Evolutionary conservation across 208 protist species (phyloP).

Genomic region (Leishmania arabica): DNA sequence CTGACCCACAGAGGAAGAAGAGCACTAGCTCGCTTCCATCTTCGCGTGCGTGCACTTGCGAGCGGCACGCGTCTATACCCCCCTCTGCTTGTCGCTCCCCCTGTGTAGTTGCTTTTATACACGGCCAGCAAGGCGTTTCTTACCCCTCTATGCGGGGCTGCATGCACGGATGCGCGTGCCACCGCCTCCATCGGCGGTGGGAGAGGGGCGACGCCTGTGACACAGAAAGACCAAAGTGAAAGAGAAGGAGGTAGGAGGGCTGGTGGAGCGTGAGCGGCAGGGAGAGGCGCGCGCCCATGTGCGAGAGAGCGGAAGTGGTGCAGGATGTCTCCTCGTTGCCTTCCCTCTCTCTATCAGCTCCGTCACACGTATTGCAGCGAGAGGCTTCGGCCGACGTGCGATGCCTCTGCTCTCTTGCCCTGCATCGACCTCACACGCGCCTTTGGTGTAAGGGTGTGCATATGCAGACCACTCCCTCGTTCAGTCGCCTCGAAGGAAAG

Average conservation of each 20-base stretch:
- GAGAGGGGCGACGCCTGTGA: background rate
- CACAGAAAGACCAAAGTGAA: background rate
- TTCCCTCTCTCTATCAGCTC: background rate
- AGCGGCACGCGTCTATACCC: background rate
- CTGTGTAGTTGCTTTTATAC: background rate
- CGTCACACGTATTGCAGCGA: background rate
- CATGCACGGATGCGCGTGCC: background rate
- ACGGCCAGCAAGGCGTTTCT: background rate
- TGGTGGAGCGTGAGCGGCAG: background rate
- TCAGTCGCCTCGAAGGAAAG: background rate
- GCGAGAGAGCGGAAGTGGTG: background rate
- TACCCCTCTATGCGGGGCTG: background rate
- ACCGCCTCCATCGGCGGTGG: background rate
- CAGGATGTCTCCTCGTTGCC: background rate
- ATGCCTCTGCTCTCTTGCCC: background rate
- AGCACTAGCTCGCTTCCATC: background rate
- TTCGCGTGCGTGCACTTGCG: background rate
- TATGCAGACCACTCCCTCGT: background rate
- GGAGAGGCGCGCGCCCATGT: background rate
- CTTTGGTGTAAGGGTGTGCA: background rate
- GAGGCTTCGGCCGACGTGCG: too few relatives aligned
- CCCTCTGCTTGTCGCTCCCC: background rate
- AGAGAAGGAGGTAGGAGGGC: conserved; percentile 2
- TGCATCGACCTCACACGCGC: background rate
- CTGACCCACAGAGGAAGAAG: too few relatives aligned